Evolutionary conservation across 139 green algal species (phyloP), one percentile per base, ranked within the genome.

Genomic region (Choricystis sp.): DNA sequence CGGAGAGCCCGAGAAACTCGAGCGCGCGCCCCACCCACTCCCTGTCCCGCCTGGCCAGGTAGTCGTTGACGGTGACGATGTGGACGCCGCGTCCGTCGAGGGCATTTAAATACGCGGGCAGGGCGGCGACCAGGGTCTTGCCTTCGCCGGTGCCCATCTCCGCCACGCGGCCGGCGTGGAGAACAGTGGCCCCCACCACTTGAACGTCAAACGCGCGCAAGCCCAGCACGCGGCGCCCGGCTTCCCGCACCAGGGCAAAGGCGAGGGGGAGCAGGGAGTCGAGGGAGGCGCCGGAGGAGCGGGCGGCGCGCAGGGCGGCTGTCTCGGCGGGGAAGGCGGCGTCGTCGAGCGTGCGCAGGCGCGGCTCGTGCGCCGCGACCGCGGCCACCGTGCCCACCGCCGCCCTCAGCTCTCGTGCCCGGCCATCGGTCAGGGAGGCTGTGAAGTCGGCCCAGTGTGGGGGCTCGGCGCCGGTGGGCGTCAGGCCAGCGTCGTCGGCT

Each of bases 131-230:
- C 31, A 98, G 83, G 1, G 92, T 98, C 73, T 97, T 98, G 61
- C 92, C 92, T 78, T 98, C 92, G 21, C 89, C 90, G 4, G 91
- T 97, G 29, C 74, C 63, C 92, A 98, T 98, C 80, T 98, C 92
- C 0, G 92, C 89, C 1, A 83, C 61, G 2, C 62, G 74, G 2
- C 92, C 91, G 57, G 94, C 83, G 61, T 94, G 84, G 58, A 98
- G 79, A 52, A 89, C 89, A 69, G 95, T 89, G 57, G 90, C 92
- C 26, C 90, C 90, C 22, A 90, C 81, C 62, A 95, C 63, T 72
- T 95, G 88, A 27, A 81, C 85, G 66, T 98, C 92, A 74, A 89
- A 98, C 71, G 92, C 92, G 2, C 90, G 71, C 85, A 97, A 86
- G 66, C 85, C 78, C 40, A 98, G 75, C 58, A 91, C 83, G 3